These are phyloP conservation scores for Aspergillus cristatus DNA, from an alignment of 495 filamentous ascomycete genomes.

Conservation along the genomic window DNA sequence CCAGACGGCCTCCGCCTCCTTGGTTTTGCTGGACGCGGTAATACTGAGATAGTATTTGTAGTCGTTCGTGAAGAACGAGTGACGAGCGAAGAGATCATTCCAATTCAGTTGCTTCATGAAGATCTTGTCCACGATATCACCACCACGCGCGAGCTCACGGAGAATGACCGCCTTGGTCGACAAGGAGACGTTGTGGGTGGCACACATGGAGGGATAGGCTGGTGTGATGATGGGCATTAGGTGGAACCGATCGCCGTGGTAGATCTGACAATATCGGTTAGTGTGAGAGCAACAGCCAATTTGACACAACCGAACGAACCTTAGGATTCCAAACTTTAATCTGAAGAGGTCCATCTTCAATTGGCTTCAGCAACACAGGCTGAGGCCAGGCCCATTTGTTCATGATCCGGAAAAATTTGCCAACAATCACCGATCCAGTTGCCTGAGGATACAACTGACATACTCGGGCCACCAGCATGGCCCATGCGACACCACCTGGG, in stretches of 20 bases:
- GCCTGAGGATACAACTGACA: conserved; percentile 97
- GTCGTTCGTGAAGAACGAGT: conserved; percentile 83
- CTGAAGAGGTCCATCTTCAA: conserved; percentile 72
- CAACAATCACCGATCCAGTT: conserved; percentile 70
- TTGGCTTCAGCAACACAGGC: conserved; percentile 78
- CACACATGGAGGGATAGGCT: conserved; percentile 92
- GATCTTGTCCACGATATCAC: conserved; percentile 72
- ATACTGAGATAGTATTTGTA: conserved; percentile 94
- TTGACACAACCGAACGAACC: conserved; percentile 34
- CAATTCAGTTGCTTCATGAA: conserved; percentile 63
- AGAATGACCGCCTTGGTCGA: conserved; percentile 80
- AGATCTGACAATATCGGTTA: conserved; percentile 45
- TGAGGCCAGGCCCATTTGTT: conserved; percentile 88
- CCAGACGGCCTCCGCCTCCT: conserved; percentile 79
- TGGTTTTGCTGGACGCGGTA: conserved; percentile 73
- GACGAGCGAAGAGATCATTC: conserved; percentile 80
- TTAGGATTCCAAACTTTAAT: conserved; percentile 92
- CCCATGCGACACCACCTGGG: conserved; percentile 95
- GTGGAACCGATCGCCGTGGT: conserved; percentile 70
- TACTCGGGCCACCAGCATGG: conserved; percentile 89
- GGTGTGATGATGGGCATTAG: conserved; percentile 97
- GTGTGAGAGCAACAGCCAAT: not conserved
- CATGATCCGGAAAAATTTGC: conserved; percentile 91
- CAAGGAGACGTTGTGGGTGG: conserved; percentile 83
- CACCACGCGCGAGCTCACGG: conserved; percentile 69